Evolutionary conservation across 202 grass and related monocot genomes (phyloP), one percentile per base, ranked within the genome.

Genomic region (Saccharum hybrid): DNA sequence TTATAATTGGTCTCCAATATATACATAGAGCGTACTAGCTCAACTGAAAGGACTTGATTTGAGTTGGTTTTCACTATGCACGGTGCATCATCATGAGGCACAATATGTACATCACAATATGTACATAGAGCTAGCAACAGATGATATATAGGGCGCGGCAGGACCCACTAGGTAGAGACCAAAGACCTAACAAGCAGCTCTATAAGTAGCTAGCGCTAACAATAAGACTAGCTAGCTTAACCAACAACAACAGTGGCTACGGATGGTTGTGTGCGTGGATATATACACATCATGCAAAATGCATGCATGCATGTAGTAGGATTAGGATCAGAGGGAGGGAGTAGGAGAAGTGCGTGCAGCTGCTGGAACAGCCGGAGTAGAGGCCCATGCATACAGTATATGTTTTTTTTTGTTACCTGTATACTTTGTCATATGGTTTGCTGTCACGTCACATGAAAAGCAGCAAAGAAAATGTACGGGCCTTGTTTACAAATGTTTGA

Each of bases 211-310:
- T 42, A 21, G 19, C 6, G 51, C 51, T 57, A 59, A 59, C 7
- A 59, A 90, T 74, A 33, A 73, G 48, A 70, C 73, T 51, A 2
- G 22, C 10, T 28, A 59, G 78, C 59, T 82, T 86, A 89, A 86
- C 67, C 83, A 88, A 19, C 74, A 54, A 68, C 74, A 43, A 79
- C 74, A 68, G 73, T 79, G 78, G 73, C 30, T 56, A 71, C 38
- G 59, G 30, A 40, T 60, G 83, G 79, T 8, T 49, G 46, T 75
- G 61, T 82, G 72, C 33, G 31, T 72, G 72, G 72, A 81, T 86
- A 81, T 39, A 83, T 31, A 39, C 36, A 79, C 52, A n/a, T 56
- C 52, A 56, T 56, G 52, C 16, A n/a, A 18, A 54, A n/a, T 56
- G 52, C 52, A n/a, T 56, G 52, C 52, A n/a, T 56, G 52, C 7